Evolutionary conservation across 345 rosid species (phyloP).

Genomic region (Pugionium dolabratum): DNA sequence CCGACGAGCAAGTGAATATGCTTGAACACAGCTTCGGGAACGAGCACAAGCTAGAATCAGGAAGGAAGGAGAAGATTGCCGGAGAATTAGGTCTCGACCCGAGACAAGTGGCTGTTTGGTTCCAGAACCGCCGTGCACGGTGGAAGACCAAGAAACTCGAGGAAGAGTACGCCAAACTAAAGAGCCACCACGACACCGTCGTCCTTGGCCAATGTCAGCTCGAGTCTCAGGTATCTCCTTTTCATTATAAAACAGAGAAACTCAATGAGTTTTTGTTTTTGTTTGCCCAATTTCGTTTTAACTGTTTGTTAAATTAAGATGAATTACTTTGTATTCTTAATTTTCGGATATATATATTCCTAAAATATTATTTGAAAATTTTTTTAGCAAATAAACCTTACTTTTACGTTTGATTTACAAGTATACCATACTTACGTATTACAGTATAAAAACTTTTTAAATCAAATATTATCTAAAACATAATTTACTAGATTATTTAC

Average conservation of each 20-base stretch:
- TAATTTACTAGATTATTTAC: too few species aligned
- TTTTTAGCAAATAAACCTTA: too few species aligned
- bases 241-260: background rate
- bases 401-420: too few species aligned
- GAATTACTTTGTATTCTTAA: too few species aligned
- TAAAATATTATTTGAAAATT: too few species aligned
- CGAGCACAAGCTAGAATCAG: constrained; percentile 86
- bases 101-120: constrained; percentile 97
- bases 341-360: too few species aligned
- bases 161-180: constrained; percentile 66
- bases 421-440: too few species aligned
- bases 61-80: constrained; percentile 77
- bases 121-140: constrained; percentile 90
- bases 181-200: constrained; percentile 47
- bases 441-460: too few species aligned
- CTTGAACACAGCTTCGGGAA: constrained; percentile 67
- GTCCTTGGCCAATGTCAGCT: constrained; percentile 64
- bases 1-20: constrained; percentile 58
- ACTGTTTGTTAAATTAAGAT: too few species aligned
- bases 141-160: constrained; percentile 93
- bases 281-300: too few species aligned
- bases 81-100: constrained; percentile 81
- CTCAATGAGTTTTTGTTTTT: too few species aligned
- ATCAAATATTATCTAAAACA: too few species aligned
- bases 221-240: constrained; percentile 64